Evolutionary conservation across 1,139 yeast genomes (phyloP).

Genomic region (Candida tetrigidarum): DNA sequence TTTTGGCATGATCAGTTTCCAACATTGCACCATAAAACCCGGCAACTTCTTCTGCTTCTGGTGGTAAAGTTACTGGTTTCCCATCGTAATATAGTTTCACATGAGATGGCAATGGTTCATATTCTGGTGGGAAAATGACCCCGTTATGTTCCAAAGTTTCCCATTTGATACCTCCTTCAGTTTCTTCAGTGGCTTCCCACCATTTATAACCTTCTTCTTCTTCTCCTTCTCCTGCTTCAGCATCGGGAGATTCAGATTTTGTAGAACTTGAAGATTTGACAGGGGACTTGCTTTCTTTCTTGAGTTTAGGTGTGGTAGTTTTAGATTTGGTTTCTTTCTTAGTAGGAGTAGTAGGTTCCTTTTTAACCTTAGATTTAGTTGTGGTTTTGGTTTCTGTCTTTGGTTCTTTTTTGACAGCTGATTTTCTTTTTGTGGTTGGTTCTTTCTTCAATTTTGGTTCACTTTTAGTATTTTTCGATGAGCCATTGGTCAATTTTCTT

Average conservation of each 20-base stretch:
- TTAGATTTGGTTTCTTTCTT: slow-evolving; percentile 10
- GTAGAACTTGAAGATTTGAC: slow-evolving; percentile 7
- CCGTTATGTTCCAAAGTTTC: slow-evolving; percentile 85
- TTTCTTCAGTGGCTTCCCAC: slow-evolving; percentile 79
- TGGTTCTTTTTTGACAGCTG: slow-evolving; percentile 7
- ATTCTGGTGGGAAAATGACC: slow-evolving; percentile 90
- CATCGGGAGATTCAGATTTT: slow-evolving; percentile 14
- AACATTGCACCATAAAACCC: slow-evolving; percentile 92
- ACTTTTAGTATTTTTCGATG: slow-evolving; percentile 8
- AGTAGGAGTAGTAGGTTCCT: slow-evolving; percentile 7
- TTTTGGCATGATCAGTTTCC: slow-evolving; percentile 86
- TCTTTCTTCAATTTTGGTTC: slow-evolving; percentile 5
- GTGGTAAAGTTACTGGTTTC: slow-evolving; percentile 71
- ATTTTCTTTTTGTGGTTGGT: slow-evolving; percentile 8
- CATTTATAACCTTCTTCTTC: slow-evolving; percentile 72
- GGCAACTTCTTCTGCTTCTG: slow-evolving; percentile 94
- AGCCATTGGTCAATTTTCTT: slow-evolving; percentile 10
- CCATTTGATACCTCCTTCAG: slow-evolving; percentile 80
- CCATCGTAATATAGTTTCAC: slow-evolving; percentile 80
- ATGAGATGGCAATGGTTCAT: slow-evolving; percentile 82
- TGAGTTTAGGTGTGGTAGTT: slow-evolving; percentile 7
- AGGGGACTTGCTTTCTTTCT: slow-evolving; percentile 9
- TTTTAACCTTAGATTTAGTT: slow-evolving; percentile 9
- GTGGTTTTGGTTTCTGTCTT: slow-evolving; percentile 3
- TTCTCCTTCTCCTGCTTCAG: slow-evolving; percentile 37